Percentiles rank a stretch among this genome's conserved stretches.
Conservation (phyloP, 2,329 filamentous ascomycete species). For the Alternaria sp. region DNA sequence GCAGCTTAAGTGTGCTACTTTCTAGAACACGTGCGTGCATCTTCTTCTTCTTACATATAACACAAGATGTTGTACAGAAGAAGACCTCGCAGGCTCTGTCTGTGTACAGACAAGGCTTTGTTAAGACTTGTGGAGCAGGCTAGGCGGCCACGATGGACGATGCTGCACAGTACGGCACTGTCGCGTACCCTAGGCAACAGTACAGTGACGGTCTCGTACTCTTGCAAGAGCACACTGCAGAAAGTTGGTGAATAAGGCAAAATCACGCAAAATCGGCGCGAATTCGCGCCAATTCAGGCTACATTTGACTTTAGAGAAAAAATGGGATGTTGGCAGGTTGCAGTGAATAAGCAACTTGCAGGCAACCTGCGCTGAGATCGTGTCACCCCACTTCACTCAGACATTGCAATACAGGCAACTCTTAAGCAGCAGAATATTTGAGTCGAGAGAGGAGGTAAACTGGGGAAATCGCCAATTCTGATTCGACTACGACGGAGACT, state of each 20-base stretch:
- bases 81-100: background rate
- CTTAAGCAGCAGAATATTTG: background rate
- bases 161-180: background rate
- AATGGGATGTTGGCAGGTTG: background rate
- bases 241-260: background rate
- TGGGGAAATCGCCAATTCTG: background rate
- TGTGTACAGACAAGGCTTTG: background rate
- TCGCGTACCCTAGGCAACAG: background rate
- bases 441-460: background rate
- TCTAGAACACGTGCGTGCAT: background rate
- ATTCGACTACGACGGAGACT: background rate
- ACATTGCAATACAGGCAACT: background rate
- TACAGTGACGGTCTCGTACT: background rate
- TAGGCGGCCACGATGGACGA: background rate
- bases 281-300: accelerated
- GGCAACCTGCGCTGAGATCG: background rate
- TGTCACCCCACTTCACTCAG: background rate
- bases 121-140: background rate
- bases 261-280: background rate
- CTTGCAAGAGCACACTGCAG: background rate
- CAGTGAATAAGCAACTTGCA: background rate
- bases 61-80: background rate
- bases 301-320: background rate
- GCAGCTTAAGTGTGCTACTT: background rate
- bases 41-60: background rate